Percentiles rank a stretch among this genome's conserved stretches.
Conservation (phyloP, 768 basidiomycete species). For the Sarcomyxa edulis region DNA sequence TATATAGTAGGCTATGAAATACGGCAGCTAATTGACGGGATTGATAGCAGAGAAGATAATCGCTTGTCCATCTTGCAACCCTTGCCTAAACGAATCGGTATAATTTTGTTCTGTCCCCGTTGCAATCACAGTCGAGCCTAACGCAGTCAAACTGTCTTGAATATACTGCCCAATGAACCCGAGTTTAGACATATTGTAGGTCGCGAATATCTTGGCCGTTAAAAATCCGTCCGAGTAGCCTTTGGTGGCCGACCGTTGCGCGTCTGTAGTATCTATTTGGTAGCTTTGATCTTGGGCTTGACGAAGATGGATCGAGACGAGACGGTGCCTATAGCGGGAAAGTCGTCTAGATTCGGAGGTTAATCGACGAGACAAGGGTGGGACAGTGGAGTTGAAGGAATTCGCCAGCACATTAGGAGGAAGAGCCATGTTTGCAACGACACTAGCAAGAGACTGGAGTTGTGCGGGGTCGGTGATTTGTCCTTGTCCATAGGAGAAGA, state of each 20-base stretch:
- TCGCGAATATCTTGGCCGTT: conserved; percentile 51
- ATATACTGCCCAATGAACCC: conserved; percentile 63
- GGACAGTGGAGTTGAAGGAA: conserved; percentile 1
- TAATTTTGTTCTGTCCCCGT: conserved; percentile 39
- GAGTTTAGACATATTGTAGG: conserved; percentile 39
- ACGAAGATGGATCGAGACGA: conserved; percentile 18
- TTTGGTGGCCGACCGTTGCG: conserved; percentile 18
- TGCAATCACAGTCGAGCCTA: conserved; percentile 27
- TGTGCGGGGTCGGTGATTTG: conserved; percentile 7
- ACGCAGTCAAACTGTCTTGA: conserved; percentile 35
- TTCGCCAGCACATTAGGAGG: conserved; percentile 6
- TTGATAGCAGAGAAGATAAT: background rate
- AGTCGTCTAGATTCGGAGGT: too few species aligned
- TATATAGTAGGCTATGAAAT: too few species aligned
- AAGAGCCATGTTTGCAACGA: conserved; percentile 6
- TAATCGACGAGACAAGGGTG: too few species aligned
- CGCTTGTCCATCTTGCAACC: conserved; percentile 40
- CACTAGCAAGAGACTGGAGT: conserved; percentile 3
- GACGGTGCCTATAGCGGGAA: conserved; percentile 14
- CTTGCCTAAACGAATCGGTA: conserved; percentile 39
- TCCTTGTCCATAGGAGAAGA: conserved; percentile 42
- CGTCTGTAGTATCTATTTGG: conserved; percentile 12
- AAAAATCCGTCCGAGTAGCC: conserved; percentile 61
- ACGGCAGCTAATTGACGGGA: background rate
- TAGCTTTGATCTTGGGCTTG: conserved; percentile 6